These are phyloP conservation scores for Sclerotinia borealis DNA, from an alignment of 2,329 filamentous ascomycete species.

Conservation along the genomic window DNA sequence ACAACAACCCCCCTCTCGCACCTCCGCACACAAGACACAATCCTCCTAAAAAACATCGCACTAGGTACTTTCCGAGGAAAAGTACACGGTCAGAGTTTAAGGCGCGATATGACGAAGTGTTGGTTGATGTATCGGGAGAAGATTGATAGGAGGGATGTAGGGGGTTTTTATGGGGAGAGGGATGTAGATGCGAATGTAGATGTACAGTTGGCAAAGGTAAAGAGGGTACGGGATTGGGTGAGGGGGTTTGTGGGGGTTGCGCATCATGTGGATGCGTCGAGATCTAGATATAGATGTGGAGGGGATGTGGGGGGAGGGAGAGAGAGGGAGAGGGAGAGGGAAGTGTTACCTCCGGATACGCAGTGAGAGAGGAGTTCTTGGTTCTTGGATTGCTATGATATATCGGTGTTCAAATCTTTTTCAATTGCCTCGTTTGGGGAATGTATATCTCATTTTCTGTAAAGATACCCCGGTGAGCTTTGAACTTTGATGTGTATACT, in stretches of 20 bases:
- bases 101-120: slow-evolving; percentile 62
- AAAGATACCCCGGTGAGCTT: too few relatives aligned
- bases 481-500: too few relatives aligned
- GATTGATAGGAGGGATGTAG: slow-evolving; percentile 45
- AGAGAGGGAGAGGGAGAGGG: neutral
- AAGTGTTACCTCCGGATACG: slow-evolving; percentile 21
- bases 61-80: slow-evolving; percentile 67
- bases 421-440: too few relatives aligned
- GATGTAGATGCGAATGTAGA: slow-evolving; percentile 38
- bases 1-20: too few relatives aligned
- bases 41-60: slow-evolving; percentile 74
- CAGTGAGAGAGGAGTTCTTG: slow-evolving; percentile 14
- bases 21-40: slow-evolving; percentile 76
- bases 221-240: slow-evolving; percentile 69
- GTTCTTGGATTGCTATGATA: too few relatives aligned
- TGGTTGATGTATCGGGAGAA: slow-evolving; percentile 57
- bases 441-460: too few relatives aligned
- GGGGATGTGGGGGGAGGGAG: too few relatives aligned
- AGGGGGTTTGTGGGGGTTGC: slow-evolving; percentile 55
- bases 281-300: too few relatives aligned
- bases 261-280: too few relatives aligned
- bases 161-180: slow-evolving; percentile 50
- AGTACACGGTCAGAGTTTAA: slow-evolving; percentile 80
- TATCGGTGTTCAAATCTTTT: too few relatives aligned
- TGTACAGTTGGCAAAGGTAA: slow-evolving; percentile 57